A percentile compares a stretch with the other conserved stretches of the same genome.
Evolutionary conservation across 108 stramenopile genomes (phyloP).

Genomic region (Skeletonema grethae): DNA sequence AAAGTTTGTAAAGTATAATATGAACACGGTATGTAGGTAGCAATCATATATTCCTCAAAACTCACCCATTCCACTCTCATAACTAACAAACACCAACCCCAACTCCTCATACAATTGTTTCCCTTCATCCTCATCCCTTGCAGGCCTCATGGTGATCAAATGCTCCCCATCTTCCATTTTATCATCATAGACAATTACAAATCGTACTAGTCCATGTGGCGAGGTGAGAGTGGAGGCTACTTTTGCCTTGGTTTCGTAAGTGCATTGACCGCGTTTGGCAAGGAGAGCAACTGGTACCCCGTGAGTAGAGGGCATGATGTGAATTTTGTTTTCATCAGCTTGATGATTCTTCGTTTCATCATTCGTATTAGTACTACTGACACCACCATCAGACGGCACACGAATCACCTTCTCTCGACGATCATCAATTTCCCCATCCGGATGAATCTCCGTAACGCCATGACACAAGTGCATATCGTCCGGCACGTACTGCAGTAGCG

Average conservation of each 20-base stretch:
- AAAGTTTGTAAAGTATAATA: too few species aligned
- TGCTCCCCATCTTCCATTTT: constrained; percentile 14
- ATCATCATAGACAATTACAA: constrained; percentile 47
- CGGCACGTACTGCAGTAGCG: constrained; percentile 16
- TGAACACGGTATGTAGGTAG: too few species aligned
- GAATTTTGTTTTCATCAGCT: constrained; percentile 6
- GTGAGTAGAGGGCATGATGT: neutral
- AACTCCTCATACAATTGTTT: constrained; percentile 11
- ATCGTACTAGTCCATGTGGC: constrained; percentile 37
- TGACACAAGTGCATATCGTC: constrained; percentile 30
- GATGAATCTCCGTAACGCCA: constrained; percentile 7
- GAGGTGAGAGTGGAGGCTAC: constrained; percentile 24
- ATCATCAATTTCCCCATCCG: neutral
- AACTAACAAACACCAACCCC: constrained; percentile 47
- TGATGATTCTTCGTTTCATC: neutral
- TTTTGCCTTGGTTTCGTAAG: constrained; percentile 48
- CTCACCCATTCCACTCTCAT: constrained; percentile 36
- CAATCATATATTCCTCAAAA: neutral
- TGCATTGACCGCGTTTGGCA: constrained; percentile 49
- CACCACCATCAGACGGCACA: neutral
- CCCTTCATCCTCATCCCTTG: constrained; percentile 9
- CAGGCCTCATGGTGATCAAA: constrained; percentile 40
- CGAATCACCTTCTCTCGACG: neutral
- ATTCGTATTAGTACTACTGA: neutral
- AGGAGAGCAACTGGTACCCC: constrained; percentile 38